Evolutionary conservation across 2,329 filamentous ascomycete genomes (phyloP), one percentile per base, ranked within the genome.

Genomic region (Fusarium transvaalense): DNA sequence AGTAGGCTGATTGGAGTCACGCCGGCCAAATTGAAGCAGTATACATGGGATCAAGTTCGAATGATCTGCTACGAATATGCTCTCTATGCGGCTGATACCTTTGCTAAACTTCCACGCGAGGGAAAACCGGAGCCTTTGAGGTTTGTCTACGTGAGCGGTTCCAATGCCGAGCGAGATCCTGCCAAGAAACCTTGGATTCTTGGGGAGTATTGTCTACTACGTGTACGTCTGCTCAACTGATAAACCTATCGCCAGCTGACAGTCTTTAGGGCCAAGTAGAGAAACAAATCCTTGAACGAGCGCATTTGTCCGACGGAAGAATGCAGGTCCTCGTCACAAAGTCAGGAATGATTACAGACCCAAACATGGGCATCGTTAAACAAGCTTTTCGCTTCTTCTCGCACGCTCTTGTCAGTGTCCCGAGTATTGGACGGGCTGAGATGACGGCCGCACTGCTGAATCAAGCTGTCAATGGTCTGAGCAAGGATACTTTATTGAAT

Each of bases 71-170:
- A 79, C 3, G 80, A 78, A 14, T 78, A 74, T 19, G 67, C 77
- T 1, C 39, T 77, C 4, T 58, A 66, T 1, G 76, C 73, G 0
- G 63, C 83, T 23, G 70, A 81, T n/a, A 76, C 77, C 0, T 77
- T 84, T 4, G 70, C 74, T 9, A 68, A 77, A 10, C 66, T 76
- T 15, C 71, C 69, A 13, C 68, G 72, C 0, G 52, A 54, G 17
- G 54, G 63, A 0, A 53, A 66, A 3, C 48, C 63, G 15, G 76
- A 73, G 42, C 81, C 83, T 0, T 76, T 85, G 34, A 80, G 80
- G 2, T 86, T 85, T 60, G 50, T 85, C 4, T 86, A 85, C 69
- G 78, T 83, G 61, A 87, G 84, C 64, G 86, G 84, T 4, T 68
- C 75, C 3, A 75, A 72, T 1, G 77, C 78, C 4, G 79, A 81